Percentiles rank a stretch among this genome's conserved stretches.
These are phyloP conservation scores for Candida sojae DNA, from an alignment of 1,139 yeast species.

Conservation along the genomic window DNA sequence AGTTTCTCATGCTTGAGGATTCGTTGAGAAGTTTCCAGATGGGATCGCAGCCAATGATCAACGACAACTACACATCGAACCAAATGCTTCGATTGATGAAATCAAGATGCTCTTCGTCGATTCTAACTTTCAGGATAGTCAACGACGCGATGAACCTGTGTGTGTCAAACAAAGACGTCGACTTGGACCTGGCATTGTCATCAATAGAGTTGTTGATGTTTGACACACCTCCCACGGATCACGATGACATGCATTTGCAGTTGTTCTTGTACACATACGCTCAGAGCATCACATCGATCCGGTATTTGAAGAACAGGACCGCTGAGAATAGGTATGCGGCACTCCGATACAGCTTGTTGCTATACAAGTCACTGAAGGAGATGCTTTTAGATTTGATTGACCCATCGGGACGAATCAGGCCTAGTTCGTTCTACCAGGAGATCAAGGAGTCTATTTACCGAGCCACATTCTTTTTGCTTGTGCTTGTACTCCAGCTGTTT, in stretches of 20 bases:
- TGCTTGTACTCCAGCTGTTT: neutral
- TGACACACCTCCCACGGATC: neutral
- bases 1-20: slow-evolving; percentile 3
- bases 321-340: neutral
- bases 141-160: slow-evolving; percentile 4
- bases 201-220: neutral
- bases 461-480: neutral
- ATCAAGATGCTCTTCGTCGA: neutral
- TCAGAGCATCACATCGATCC: neutral
- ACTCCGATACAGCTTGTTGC: neutral
- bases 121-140: slow-evolving; percentile 1
- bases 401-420: neutral
- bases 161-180: neutral
- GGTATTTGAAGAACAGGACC: neutral
- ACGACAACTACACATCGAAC: slow-evolving; percentile 1
- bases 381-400: neutral
- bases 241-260: neutral
- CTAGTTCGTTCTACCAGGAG: neutral
- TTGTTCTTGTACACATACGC: neutral
- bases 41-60: slow-evolving; percentile 5
- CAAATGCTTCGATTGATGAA: neutral
- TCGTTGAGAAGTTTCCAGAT: slow-evolving; percentile 5
- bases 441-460: neutral
- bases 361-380: neutral
- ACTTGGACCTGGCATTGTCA: neutral